Evolutionary conservation across 768 basidiomycete genomes (phyloP).

Genomic region (Scleroderma bovista): DNA sequence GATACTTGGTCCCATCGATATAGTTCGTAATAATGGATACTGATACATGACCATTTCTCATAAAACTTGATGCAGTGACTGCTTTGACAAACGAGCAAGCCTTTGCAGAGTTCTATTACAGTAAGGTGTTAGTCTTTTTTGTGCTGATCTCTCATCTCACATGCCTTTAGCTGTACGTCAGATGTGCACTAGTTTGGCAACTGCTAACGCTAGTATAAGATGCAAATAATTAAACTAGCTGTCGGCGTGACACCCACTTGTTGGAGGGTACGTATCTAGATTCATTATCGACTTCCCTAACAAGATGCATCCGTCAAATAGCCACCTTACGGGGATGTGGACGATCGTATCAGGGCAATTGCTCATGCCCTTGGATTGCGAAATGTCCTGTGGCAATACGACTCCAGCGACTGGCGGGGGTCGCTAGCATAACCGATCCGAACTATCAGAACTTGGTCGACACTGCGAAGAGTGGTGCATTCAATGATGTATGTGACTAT

Average conservation of each 20-base stretch:
- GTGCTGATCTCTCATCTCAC: not conserved
- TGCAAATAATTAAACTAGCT: conserved; percentile 52
- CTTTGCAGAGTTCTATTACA: conserved; percentile 78
- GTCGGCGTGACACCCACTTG: conserved; percentile 53
- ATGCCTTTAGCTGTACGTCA: conserved; percentile 20
- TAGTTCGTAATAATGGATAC: conserved; percentile 33
- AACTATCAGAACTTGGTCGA: conserved; percentile 53
- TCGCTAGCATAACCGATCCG: conserved; percentile 38
- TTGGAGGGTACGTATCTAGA: conserved; percentile 43
- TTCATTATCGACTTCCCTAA: not conserved
- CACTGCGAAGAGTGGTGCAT: conserved; percentile 40
- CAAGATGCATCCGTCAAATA: conserved; percentile 10
- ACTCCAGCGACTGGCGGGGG: conserved; percentile 73
- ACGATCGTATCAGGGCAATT: conserved; percentile 72
- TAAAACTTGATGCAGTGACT: conserved; percentile 40
- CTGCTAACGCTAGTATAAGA: conserved; percentile 20
- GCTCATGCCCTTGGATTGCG: conserved; percentile 60
- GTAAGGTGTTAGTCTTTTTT: conserved; percentile 26
- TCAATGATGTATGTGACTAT: conserved; percentile 27
- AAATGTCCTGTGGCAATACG: conserved; percentile 69
- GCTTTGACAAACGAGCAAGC: conserved; percentile 55
- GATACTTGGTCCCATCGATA: conserved; percentile 37
- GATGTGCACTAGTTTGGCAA: not conserved
- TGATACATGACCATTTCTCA: not conserved
- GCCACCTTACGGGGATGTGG: conserved; percentile 66